Evolutionary conservation across 2,329 filamentous ascomycete genomes (phyloP).

Genomic region (Cyclaneusma minus): DNA sequence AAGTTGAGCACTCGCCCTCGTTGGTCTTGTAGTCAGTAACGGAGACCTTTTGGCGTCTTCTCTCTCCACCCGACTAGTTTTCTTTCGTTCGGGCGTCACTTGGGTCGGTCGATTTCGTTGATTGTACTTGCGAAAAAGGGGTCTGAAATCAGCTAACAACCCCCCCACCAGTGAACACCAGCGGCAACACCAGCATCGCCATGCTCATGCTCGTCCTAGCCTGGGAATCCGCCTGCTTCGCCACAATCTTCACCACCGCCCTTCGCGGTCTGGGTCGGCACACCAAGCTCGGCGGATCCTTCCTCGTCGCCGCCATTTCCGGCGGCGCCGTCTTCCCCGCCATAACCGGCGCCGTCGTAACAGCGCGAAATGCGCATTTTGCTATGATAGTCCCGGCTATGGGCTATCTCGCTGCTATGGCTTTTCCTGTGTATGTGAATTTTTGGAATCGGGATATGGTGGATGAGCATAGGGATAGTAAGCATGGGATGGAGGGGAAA

Average conservation of each 20-base stretch:
- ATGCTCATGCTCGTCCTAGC: slow-evolving; percentile 60
- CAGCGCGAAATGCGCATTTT: slow-evolving; percentile 11
- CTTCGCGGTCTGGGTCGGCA: slow-evolving; percentile 63
- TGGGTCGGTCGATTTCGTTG: no score
- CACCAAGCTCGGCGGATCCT: slow-evolving; percentile 61
- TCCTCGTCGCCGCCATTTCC: slow-evolving; percentile 53
- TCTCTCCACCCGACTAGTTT: no score
- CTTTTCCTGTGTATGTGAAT: slow-evolving; percentile 16
- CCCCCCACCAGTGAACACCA: slow-evolving; percentile 29
- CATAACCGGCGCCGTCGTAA: slow-evolving; percentile 44
- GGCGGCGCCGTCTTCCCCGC: slow-evolving; percentile 64
- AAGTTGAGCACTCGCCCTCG: no score
- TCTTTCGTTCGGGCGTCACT: no score
- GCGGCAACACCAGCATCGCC: slow-evolving; percentile 31
- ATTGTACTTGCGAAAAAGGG: no score
- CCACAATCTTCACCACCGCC: slow-evolving; percentile 63
- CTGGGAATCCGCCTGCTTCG: slow-evolving; percentile 70
- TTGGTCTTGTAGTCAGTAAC: no score
- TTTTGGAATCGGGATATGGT: slow-evolving; percentile 12
- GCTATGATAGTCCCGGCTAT: slow-evolving; percentile 14
- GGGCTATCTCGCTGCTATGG: slow-evolving; percentile 12
- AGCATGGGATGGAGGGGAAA: slow-evolving; percentile 5
- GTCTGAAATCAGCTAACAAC: no score
- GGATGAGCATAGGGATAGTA: slow-evolving; percentile 12
- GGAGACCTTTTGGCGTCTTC: no score